Base-by-base conservation (phyloP, 208 protist species). In the Lotmaria passim region DNA sequence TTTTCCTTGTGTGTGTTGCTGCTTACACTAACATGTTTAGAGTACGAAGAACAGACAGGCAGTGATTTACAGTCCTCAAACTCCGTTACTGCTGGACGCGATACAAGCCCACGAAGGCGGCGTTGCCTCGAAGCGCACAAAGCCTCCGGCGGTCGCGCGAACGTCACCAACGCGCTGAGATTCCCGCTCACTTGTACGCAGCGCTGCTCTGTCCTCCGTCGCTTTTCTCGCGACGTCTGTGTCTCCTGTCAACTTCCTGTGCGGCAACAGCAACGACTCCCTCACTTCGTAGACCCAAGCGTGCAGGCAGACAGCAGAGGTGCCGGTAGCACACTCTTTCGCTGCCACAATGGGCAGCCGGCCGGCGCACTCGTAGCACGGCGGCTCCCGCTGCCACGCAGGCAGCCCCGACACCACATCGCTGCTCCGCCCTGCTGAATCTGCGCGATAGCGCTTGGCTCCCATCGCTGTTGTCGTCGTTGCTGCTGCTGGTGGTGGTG, bases 351-450 rank as follows among this genome's bases (percentile, higher is more conserved):
- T 69, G 8, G 86, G 83, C 47, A 95, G 71, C 7, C 58, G 33
- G 2, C 80, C 64, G 5, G 65, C 66, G 48, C 90, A 96, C 58
- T 96, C 90, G 73, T 89, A 93, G 65, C 90, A 96, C 10, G 82
- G 58, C 38, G 79, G 79, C 48, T 89, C 85, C 30, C 58, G 69
- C 30, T 51, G 41, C 62, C 62, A 69, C 44, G 59, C 59, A 3
- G 44, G n/a, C n/a, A n/a, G n/a, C n/a, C n/a, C n/a, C n/a, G n/a
- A n/a, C n/a, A n/a, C n/a, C n/a, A 34, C 0, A 28, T 0, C 17
- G 38, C 14, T 28, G 23, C 2, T 7, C 23, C 12, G 15, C 47
- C 24, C 47, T 10, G 47, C 41, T 46, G 11, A 41, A 7, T 65
- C 28, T 31, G 28, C 46, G 14, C 59, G 59, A 39, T 36, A 41